Evolutionary conservation across 2,329 filamentous ascomycete species (phyloP).

Genomic region (Penicillium sp.): DNA sequence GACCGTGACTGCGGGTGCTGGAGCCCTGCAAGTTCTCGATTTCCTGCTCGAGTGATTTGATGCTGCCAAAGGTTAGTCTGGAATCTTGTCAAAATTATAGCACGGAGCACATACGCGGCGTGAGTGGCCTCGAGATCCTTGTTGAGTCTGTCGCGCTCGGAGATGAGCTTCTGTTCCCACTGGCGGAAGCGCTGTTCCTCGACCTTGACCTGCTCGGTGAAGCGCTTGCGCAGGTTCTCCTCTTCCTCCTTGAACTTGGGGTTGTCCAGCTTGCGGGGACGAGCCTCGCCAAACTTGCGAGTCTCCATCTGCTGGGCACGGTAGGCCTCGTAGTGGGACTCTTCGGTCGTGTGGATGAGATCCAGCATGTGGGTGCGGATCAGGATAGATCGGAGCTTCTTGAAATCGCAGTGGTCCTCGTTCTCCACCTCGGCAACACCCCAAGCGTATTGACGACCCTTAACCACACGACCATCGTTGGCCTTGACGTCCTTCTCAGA

Average conservation of each 20-base stretch:
- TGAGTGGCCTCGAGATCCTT: slow-evolving; percentile 99
- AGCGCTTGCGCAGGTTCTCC: slow-evolving; percentile 94
- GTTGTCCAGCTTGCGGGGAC: slow-evolving; percentile 97
- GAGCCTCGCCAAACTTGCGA: slow-evolving; percentile 95
- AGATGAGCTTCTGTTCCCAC: slow-evolving; percentile 99
- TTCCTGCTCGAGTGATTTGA: slow-evolving; percentile 65
- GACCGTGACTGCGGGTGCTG: slow-evolving; percentile 83
- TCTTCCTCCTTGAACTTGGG: slow-evolving; percentile 99
- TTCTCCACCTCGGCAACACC: slow-evolving; percentile 99
- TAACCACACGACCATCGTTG: slow-evolving; percentile 89
- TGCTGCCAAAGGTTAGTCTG: slow-evolving; percentile 35
- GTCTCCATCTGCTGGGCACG: slow-evolving; percentile 99
- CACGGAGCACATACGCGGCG: slow-evolving; percentile 53
- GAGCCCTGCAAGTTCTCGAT: slow-evolving; percentile 90
- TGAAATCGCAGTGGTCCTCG: slow-evolving; percentile 99
- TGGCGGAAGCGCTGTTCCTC: slow-evolving; percentile 98
- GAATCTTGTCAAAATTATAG: not conserved
- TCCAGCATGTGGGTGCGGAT: slow-evolving; percentile 99
- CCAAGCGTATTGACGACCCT: slow-evolving; percentile 98
- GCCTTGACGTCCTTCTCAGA: slow-evolving; percentile 99
- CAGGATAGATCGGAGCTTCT: slow-evolving; percentile 97
- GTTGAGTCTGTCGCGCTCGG: slow-evolving; percentile 97
- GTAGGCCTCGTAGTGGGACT: slow-evolving; percentile 98
- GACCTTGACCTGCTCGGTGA: slow-evolving; percentile 99
- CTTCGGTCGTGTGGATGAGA: slow-evolving; percentile 98